Evolutionary conservation across 1,284 basidiomycete genomes (phyloP).

Genomic region (Cutaneotrichosporon mucoides): DNA sequence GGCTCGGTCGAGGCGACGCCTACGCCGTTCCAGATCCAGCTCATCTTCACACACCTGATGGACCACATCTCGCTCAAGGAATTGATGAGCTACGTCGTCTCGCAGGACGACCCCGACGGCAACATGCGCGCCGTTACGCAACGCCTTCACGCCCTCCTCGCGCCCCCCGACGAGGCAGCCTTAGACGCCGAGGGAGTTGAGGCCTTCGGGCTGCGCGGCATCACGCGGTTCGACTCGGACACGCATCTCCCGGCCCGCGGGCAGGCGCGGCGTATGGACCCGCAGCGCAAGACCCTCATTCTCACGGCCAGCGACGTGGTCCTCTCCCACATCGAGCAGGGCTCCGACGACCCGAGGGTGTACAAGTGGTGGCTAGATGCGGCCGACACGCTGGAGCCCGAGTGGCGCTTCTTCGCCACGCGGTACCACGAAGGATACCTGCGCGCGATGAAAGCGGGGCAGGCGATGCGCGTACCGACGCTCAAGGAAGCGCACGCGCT

Average conservation of each 20-base stretch:
- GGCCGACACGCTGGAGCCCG: neutral
- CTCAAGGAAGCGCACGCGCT: neutral
- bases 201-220: neutral
- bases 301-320: neutral
- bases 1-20: neutral
- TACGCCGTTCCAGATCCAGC: constrained; percentile 2
- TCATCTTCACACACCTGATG: constrained; percentile 1
- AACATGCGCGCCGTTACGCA: neutral
- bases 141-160: neutral
- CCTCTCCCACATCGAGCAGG: neutral
- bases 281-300: neutral
- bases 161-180: neutral
- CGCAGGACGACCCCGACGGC: neutral
- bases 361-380: neutral
- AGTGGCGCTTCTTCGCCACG: neutral
- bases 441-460: too few species aligned
- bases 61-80: neutral
- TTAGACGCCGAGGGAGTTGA: neutral
- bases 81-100: neutral
- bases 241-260: neutral
- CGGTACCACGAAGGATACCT: neutral
- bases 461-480: neutral
- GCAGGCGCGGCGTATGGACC: neutral
- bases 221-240: neutral
- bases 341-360: neutral